A percentile compares a stretch with the other conserved stretches of the same genome.
Evolutionary conservation across 352 stramenopile genomes (phyloP).

Genomic region (Pythium periplocum): DNA sequence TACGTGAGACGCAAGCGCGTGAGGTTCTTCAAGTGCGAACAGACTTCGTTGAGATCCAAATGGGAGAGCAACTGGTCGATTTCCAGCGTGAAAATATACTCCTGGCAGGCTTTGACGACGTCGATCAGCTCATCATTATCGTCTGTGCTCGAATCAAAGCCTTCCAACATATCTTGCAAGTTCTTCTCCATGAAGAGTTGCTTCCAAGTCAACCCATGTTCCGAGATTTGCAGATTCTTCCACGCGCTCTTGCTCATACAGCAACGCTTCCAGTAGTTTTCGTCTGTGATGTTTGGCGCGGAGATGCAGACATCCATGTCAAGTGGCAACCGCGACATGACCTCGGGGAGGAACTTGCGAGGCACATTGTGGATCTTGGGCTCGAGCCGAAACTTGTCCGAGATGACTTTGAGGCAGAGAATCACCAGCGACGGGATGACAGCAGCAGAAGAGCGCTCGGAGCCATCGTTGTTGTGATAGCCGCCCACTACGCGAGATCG

Average conservation of each 20-base stretch:
- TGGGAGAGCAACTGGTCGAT: slow-evolving; percentile 88
- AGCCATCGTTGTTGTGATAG: slow-evolving; percentile 22
- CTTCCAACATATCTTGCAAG: slow-evolving; percentile 72
- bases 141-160: slow-evolving; percentile 53
- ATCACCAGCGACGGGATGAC: slow-evolving; percentile 54
- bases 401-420: slow-evolving; percentile 78
- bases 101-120: slow-evolving; percentile 69
- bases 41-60: slow-evolving; percentile 86
- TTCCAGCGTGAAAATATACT: slow-evolving; percentile 88
- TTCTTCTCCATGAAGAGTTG: slow-evolving; percentile 87
- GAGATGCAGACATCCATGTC: slow-evolving; percentile 80
- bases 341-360: slow-evolving; percentile 74
- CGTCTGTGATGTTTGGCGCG: slow-evolving; percentile 83
- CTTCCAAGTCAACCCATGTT: slow-evolving; percentile 93
- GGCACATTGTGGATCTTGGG: slow-evolving; percentile 70
- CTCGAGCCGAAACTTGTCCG: slow-evolving; percentile 61
- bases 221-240: slow-evolving; percentile 87
- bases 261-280: slow-evolving; percentile 93
- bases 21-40: slow-evolving; percentile 83
- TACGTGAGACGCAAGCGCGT: slow-evolving; percentile 83
- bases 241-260: slow-evolving; percentile 79
- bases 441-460: slow-evolving; percentile 8
- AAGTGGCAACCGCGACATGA: slow-evolving; percentile 73
- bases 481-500: slow-evolving; percentile 49
- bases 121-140: slow-evolving; percentile 61